A percentile compares a stretch with the other conserved stretches of the same genome.
phyloP scores from a whole-genome alignment of 2,329 filamentous ascomycete species.

The Curvularia sp. region DNA sequence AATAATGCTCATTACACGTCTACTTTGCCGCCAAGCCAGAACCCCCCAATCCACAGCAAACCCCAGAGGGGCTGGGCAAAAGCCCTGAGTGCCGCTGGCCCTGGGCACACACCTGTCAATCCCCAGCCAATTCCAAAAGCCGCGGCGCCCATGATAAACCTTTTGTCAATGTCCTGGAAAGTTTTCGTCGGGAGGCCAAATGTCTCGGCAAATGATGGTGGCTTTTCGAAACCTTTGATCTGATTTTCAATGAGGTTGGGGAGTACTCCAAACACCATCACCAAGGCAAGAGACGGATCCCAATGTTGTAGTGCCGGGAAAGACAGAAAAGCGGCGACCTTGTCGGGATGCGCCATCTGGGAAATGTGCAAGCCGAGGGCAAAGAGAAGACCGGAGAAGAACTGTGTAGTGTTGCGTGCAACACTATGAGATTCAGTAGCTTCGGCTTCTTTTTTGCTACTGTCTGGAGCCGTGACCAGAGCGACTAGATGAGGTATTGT shows the following conservation, averaged over 20 bases:
- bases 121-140: conserved; percentile 62
- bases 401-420: conserved; percentile 50
- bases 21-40: conserved; percentile 50
- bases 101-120: conserved; percentile 59
- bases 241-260: conserved; percentile 52
- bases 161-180: conserved; percentile 57
- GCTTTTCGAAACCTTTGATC: conserved; percentile 32
- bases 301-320: conserved; percentile 53
- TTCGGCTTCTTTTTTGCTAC: conserved; percentile 15
- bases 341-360: conserved; percentile 59
- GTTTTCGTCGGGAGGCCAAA: conserved; percentile 56
- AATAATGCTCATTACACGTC: background rate
- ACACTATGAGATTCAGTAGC: conserved; percentile 7
- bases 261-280: conserved; percentile 59
- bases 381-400: conserved; percentile 59
- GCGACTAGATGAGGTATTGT: conserved; percentile 34
- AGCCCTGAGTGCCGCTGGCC: conserved; percentile 57
- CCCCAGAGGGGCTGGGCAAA: conserved; percentile 59
- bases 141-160: conserved; percentile 56
- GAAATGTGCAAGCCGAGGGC: conserved; percentile 60
- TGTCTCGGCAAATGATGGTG: conserved; percentile 52
- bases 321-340: conserved; percentile 60
- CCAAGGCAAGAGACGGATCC: conserved; percentile 59
- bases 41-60: conserved; percentile 55
- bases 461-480: conserved; percentile 3